Conservation (phyloP, 441 rosid genomes). For the Syzygium malaccense region DNA sequence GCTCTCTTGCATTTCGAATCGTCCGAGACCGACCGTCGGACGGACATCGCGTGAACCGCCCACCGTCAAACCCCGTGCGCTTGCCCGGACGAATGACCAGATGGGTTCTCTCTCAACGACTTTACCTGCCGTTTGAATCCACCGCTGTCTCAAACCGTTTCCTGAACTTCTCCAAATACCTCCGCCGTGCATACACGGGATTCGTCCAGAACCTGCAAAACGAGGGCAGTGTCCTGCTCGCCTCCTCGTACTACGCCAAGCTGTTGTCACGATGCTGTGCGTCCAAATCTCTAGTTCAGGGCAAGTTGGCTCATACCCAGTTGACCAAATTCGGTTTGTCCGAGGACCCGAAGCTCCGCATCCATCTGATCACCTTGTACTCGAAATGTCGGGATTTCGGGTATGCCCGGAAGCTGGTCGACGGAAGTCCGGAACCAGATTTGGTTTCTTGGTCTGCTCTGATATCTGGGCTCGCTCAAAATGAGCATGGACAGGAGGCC, state of each 20-base stretch:
- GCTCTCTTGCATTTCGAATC: not conserved
- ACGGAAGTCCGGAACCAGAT: slow-evolving; percentile 47
- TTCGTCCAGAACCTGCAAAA: not conserved
- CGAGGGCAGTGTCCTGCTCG: not conserved
- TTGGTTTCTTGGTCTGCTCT: slow-evolving; percentile 66
- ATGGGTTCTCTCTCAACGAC: slow-evolving; percentile 10
- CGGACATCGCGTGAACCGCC: not conserved
- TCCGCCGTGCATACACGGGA: not conserved
- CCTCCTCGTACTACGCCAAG: slow-evolving; percentile 18
- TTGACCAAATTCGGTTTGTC: slow-evolving; percentile 25
- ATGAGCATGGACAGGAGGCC: slow-evolving; percentile 44
- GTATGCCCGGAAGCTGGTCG: slow-evolving; percentile 49
- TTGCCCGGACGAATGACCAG: not conserved
- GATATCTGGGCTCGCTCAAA: slow-evolving; percentile 55
- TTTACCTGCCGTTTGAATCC: slow-evolving; percentile 13
- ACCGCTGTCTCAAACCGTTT: slow-evolving; percentile 1
- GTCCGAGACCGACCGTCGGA: not conserved
- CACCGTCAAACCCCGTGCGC: not conserved
- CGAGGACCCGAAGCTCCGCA: slow-evolving; percentile 24
- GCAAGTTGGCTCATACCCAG: slow-evolving; percentile 39
- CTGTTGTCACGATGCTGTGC: slow-evolving; percentile 35
- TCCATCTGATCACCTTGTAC: slow-evolving; percentile 34
- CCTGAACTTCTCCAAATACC: not conserved
- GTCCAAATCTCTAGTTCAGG: slow-evolving; percentile 28
- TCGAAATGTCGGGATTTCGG: slow-evolving; percentile 33